These are phyloP conservation scores for Heliamphora exappendiculata DNA, from an alignment of 148 eudicot genomes.

Conservation along the genomic window DNA sequence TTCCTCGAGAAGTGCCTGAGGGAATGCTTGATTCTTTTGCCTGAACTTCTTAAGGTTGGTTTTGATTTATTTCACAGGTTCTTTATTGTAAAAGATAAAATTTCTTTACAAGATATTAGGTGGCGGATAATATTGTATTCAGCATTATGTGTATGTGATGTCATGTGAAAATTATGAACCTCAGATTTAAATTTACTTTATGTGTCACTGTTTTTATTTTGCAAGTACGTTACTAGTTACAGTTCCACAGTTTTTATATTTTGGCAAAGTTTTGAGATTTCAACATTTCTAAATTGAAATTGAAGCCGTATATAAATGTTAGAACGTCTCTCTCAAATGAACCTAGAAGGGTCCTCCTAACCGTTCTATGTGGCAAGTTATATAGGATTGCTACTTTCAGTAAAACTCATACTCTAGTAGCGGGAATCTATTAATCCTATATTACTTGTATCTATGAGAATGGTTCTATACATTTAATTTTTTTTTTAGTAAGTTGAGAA, in stretches of 20 bases:
- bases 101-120: not conserved
- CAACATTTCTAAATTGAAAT: not conserved
- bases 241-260: not conserved
- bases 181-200: not conserved
- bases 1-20: constrained; percentile 88
- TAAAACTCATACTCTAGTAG: no score
- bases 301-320: not conserved
- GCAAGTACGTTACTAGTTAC: not conserved
- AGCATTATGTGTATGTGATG: not conserved
- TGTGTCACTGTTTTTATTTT: not conserved
- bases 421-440: no score
- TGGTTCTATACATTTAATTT: no score
- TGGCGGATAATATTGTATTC: not conserved
- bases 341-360: no score
- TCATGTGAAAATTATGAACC: not conserved
- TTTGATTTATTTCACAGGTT: not conserved
- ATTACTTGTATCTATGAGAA: no score
- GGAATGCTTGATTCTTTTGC: constrained; percentile 96
- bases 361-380: no score
- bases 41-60: constrained; percentile 79
- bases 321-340: not conserved
- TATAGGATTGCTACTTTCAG: no score
- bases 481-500: no score
- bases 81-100: not conserved
- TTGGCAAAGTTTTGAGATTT: not conserved